Percentiles rank a stretch among this genome's conserved stretches.
These are phyloP conservation scores for Chlorencoelia australis DNA, from an alignment of 2,329 filamentous ascomycete species.

Conservation along the genomic window DNA sequence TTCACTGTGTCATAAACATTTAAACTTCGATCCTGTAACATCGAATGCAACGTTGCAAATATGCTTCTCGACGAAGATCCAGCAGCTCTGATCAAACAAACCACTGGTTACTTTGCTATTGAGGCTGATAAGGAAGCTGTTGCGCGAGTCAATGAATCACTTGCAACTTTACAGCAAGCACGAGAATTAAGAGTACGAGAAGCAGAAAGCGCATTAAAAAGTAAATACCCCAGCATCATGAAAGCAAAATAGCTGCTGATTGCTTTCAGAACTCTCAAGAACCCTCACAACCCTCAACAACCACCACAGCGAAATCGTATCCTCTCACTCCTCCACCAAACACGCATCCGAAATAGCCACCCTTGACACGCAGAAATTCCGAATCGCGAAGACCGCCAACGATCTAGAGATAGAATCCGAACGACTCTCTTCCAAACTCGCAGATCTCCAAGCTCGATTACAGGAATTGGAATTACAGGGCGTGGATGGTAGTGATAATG, in stretches of 20 bases:
- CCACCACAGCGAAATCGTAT: slow-evolving; percentile 67
- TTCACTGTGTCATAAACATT: no score
- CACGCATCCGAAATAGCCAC: slow-evolving; percentile 79
- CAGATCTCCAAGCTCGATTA: slow-evolving; percentile 62
- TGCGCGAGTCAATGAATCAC: slow-evolving; percentile 71
- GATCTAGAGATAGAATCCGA: slow-evolving; percentile 94
- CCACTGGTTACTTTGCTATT: slow-evolving; percentile 92
- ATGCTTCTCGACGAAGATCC: slow-evolving; percentile 96
- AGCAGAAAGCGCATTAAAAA: slow-evolving; percentile 56
- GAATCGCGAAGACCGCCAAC: slow-evolving; percentile 79
- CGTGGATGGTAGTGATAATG: slow-evolving; percentile 54
- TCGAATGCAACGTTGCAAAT: no score
- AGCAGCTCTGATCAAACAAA: slow-evolving; percentile 79
- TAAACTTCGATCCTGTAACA: no score
- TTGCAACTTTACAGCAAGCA: slow-evolving; percentile 73
- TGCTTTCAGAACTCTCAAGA: slow-evolving; percentile 50
- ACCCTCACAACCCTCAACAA: slow-evolving; percentile 63
- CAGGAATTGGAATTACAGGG: slow-evolving; percentile 81
- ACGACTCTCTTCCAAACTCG: slow-evolving; percentile 69
- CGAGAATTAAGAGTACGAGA: slow-evolving; percentile 69
- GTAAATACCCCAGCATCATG: slow-evolving; percentile 29
- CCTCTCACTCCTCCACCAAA: slow-evolving; percentile 63
- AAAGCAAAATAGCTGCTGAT: slow-evolving; percentile 2
- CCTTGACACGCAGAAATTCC: slow-evolving; percentile 89
- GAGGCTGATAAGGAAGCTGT: slow-evolving; percentile 77